These are phyloP conservation scores for Cryoendolithus antarcticus DNA, from an alignment of 2,329 filamentous ascomycete species.

Conservation along the genomic window DNA sequence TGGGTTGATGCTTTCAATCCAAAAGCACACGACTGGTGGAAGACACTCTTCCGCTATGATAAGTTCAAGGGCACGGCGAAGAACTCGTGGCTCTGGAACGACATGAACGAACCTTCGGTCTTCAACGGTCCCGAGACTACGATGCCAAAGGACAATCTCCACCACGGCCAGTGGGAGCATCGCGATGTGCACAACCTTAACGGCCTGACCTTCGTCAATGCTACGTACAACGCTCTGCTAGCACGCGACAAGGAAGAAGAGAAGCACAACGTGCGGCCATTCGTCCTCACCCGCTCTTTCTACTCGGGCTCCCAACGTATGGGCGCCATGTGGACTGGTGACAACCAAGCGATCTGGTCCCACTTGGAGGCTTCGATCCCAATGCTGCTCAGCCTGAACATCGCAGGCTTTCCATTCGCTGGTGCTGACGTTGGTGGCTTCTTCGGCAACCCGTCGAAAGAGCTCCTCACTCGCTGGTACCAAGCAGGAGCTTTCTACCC, in stretches of 20 bases:
- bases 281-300: slow-evolving; percentile 85
- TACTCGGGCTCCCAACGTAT: slow-evolving; percentile 81
- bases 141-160: slow-evolving; percentile 97
- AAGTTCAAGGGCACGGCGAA: slow-evolving; percentile 72
- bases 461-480: slow-evolving; percentile 89
- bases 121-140: slow-evolving; percentile 98
- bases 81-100: slow-evolving; percentile 96
- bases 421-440: slow-evolving; percentile 96
- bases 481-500: slow-evolving; percentile 94
- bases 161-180: slow-evolving; percentile 87
- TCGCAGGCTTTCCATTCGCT: slow-evolving; percentile 84
- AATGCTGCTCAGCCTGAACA: slow-evolving; percentile 87
- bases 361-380: slow-evolving; percentile 82
- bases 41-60: slow-evolving; percentile 72
- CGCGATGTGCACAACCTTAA: slow-evolving; percentile 94
- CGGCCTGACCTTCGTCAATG: slow-evolving; percentile 89
- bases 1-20: slow-evolving; percentile 97
- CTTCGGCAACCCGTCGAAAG: slow-evolving; percentile 91
- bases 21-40: slow-evolving; percentile 87
- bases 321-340: slow-evolving; percentile 97
- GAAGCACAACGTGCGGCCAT: slow-evolving; percentile 50
- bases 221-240: slow-evolving; percentile 74
- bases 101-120: slow-evolving; percentile 98
- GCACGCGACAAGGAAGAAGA: slow-evolving; percentile 77
- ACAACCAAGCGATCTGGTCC: slow-evolving; percentile 88